These are phyloP conservation scores for Serendipita vermifera DNA, from an alignment of 768 basidiomycete genomes.

Conservation along the genomic window DNA sequence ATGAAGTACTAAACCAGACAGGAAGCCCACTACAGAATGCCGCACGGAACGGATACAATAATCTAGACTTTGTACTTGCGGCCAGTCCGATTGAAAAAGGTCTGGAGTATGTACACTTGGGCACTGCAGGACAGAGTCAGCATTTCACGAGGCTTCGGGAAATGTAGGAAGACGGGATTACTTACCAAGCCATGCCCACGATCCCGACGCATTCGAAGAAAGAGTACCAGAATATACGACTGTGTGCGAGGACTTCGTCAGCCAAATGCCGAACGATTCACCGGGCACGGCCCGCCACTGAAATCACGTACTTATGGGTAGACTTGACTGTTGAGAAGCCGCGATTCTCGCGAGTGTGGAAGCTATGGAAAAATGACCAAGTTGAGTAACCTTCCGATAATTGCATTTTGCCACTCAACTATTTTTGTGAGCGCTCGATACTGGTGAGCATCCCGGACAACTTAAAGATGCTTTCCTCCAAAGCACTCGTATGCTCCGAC, in stretches of 20 bases:
- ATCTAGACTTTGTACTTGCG: conserved; percentile 73
- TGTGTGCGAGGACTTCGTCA: conserved; percentile 22
- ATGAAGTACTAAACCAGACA: too few relatives aligned
- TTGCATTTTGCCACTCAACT: conserved; percentile 42
- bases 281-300: not conserved
- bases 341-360: conserved; percentile 87
- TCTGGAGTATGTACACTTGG: conserved; percentile 87
- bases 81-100: conserved; percentile 92
- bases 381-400: not conserved
- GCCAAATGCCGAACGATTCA: not conserved
- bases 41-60: too few relatives aligned
- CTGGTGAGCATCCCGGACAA: conserved; percentile 76
- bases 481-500: conserved; percentile 77
- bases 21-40: too few relatives aligned
- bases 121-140: conserved; percentile 33
- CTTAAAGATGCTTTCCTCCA: conserved; percentile 93
- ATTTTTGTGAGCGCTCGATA: conserved; percentile 87
- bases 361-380: conserved; percentile 36
- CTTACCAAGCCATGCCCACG: conserved; percentile 80
- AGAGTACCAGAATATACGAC: conserved; percentile 90
- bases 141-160: not conserved
- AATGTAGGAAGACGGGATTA: conserved; percentile 7
- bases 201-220: conserved; percentile 66
- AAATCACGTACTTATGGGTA: conserved; percentile 55
- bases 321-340: conserved; percentile 89